These are phyloP conservation scores for Smithsoniella earleae DNA, from an alignment of 163 green algal species.

Conservation along the genomic window DNA sequence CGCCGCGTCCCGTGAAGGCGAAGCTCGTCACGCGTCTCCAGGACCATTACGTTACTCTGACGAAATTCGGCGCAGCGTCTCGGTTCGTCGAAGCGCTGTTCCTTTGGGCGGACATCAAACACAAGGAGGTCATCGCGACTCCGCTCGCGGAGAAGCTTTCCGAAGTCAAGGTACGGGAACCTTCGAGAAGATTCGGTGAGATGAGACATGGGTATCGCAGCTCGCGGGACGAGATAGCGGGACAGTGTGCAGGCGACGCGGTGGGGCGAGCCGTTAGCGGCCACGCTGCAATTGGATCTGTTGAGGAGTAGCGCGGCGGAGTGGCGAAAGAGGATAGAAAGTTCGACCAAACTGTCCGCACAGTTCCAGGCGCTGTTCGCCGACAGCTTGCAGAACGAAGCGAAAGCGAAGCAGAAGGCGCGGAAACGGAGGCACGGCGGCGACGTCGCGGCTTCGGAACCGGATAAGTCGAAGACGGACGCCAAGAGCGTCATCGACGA, in stretches of 20 bases:
- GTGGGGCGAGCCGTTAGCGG: background rate
- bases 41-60: background rate
- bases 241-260: background rate
- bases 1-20: background rate
- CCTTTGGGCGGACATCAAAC: background rate
- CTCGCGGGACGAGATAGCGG: background rate
- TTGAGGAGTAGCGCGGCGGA: background rate
- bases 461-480: too few species aligned
- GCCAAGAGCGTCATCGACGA: too few species aligned
- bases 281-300: background rate
- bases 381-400: too few species aligned
- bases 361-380: background rate
- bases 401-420: too few species aligned
- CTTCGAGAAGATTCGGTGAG: background rate
- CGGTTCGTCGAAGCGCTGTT: background rate
- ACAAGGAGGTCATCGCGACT: background rate
- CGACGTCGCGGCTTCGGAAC: too few species aligned
- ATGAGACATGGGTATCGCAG: background rate
- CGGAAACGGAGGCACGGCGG: too few species aligned
- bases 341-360: background rate
- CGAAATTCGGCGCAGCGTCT: background rate
- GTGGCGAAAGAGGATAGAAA: background rate
- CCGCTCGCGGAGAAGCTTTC: background rate
- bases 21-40: background rate
- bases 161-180: background rate